These are phyloP conservation scores for Gliomastix tumulicola DNA, from an alignment of 2,329 filamentous ascomycete genomes.

Conservation along the genomic window DNA sequence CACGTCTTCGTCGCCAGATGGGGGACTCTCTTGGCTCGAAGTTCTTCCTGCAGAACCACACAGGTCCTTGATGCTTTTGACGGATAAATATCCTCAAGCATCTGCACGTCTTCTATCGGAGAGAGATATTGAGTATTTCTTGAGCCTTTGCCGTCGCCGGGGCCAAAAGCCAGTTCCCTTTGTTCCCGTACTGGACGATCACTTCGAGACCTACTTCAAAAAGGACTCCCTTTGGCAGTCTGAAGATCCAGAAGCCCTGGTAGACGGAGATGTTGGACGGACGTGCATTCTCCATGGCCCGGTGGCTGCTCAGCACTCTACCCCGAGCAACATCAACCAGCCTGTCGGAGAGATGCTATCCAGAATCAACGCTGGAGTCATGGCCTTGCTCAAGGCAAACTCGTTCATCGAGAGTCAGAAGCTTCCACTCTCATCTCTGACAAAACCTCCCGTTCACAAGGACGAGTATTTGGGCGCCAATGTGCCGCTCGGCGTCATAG, in stretches of 20 bases:
- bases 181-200: constrained; percentile 89
- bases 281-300: constrained; percentile 98
- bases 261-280: constrained; percentile 89
- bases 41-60: constrained; percentile 83
- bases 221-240: constrained; percentile 99
- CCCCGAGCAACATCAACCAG: constrained; percentile 71
- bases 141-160: constrained; percentile 83
- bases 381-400: constrained; percentile 70
- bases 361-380: constrained; percentile 82
- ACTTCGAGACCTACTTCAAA: constrained; percentile 99
- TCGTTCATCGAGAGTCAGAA: constrained; percentile 69
- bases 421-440: too few species aligned
- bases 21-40: constrained; percentile 73
- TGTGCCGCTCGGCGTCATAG: constrained; percentile 68
- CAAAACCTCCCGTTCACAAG: constrained; percentile 69
- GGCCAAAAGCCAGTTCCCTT: constrained; percentile 96
- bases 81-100: constrained; percentile 75
- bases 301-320: constrained; percentile 86
- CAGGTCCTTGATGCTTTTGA: constrained; percentile 74
- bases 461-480: constrained; percentile 98
- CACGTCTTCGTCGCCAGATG: constrained; percentile 72
- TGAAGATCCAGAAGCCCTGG: constrained; percentile 91
- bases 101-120: constrained; percentile 92
- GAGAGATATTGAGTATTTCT: constrained; percentile 95
- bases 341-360: constrained; percentile 93